Conservation (phyloP, 768 basidiomycete genomes). For the Amanita rimosa region DNA sequence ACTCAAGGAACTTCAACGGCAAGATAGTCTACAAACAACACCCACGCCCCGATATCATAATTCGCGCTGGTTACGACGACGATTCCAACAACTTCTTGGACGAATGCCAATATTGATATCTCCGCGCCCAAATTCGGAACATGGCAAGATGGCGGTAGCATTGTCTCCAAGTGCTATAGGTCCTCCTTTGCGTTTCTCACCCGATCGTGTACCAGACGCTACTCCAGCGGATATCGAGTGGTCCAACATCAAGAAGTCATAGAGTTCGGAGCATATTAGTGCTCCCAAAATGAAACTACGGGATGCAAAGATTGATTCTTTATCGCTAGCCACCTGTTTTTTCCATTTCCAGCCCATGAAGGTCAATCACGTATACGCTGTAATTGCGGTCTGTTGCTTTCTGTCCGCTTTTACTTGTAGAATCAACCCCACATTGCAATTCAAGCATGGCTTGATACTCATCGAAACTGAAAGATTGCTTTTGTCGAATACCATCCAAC, state of each 20-base stretch:
- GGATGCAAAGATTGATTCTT: constrained; percentile 3
- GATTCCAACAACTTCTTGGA: constrained; percentile 50
- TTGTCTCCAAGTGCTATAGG: constrained; percentile 20
- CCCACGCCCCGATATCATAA: constrained; percentile 15
- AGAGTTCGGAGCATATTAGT: background rate
- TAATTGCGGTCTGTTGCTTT: constrained; percentile 62
- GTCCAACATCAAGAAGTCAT: constrained; percentile 15
- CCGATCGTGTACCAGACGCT: constrained; percentile 17
- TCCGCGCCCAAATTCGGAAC: constrained; percentile 10
- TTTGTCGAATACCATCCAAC: constrained; percentile 55
- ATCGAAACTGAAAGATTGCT: constrained; percentile 71
- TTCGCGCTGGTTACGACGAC: constrained; percentile 38
- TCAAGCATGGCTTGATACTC: constrained; percentile 89
- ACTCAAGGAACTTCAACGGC: background rate
- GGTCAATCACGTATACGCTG: constrained; percentile 81
- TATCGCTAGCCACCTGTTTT: constrained; percentile 21
- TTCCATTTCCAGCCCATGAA: constrained; percentile 70
- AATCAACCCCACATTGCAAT: constrained; percentile 80
- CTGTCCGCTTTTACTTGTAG: constrained; percentile 37
- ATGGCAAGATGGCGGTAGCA: constrained; percentile 17
- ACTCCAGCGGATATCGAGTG: constrained; percentile 23
- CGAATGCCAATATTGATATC: constrained; percentile 46
- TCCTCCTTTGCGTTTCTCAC: constrained; percentile 12
- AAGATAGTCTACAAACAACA: background rate
- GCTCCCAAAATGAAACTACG: background rate